phyloP scores from a whole-genome alignment of 73 alveolate genomes.

The Stentor roeselii region DNA sequence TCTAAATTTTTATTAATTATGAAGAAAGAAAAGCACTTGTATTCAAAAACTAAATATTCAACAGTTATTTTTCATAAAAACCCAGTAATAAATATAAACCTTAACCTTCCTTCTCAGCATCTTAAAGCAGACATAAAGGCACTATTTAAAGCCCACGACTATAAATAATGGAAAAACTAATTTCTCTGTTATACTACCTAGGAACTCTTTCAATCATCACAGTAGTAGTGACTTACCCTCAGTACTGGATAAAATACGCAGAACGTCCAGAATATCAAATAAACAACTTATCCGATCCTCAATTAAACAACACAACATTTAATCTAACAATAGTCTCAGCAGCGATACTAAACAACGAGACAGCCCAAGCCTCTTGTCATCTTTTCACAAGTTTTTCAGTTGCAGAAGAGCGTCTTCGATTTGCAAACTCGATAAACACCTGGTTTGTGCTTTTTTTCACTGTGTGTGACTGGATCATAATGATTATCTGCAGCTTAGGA shows the following conservation, averaged over 20 bases:
- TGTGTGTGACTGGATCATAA: constrained; percentile 4
- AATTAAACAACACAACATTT: no score
- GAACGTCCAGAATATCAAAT: neutral
- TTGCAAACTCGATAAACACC: constrained; percentile 2
- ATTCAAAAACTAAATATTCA: neutral
- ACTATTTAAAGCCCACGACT: neutral
- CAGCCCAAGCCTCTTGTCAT: neutral
- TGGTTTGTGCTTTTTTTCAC: constrained; percentile 8
- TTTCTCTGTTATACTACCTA: neutral
- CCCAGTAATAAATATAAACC: neutral
- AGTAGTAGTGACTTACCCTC: constrained; percentile 3
- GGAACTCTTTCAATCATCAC: neutral
- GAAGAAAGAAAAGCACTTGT: neutral
- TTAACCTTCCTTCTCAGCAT: neutral
- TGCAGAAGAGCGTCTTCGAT: constrained; percentile 9
- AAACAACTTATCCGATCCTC: neutral
- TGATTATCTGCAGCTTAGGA: constrained; percentile 1
- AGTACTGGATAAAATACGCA: neutral
- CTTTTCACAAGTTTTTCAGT: neutral
- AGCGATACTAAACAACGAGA: neutral
- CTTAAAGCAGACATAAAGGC: neutral
- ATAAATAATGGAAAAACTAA: neutral
- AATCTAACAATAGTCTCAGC: no score
- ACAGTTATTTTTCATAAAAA: no score
- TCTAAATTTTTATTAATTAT: no score